These are phyloP conservation scores for Leucogyrophana mollusca DNA, from an alignment of 768 basidiomycete species.

Conservation along the genomic window DNA sequence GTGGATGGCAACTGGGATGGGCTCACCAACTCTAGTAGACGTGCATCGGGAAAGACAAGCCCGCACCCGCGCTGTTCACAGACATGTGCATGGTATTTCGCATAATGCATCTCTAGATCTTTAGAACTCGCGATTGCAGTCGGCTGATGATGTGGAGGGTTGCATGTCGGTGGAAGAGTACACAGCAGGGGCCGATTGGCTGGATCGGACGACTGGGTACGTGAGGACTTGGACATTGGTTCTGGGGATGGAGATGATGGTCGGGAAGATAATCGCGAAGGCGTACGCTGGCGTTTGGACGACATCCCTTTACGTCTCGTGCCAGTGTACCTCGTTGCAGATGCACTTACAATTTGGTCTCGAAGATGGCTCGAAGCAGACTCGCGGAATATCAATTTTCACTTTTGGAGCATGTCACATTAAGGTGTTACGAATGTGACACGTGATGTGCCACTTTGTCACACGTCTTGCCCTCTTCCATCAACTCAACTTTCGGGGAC, in stretches of 20 bases:
- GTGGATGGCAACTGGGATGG: neutral
- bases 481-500: neutral
- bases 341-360: neutral
- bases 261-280: conserved; percentile 24
- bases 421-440: neutral
- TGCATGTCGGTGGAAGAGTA: conserved; percentile 82
- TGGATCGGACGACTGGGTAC: conserved; percentile 21
- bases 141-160: conserved; percentile 48
- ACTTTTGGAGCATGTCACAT: conserved; percentile 9
- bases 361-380: conserved; percentile 1
- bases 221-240: conserved; percentile 33
- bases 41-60: conserved; percentile 83
- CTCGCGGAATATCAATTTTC: conserved; percentile 21
- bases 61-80: conserved; percentile 69
- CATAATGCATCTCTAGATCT: conserved; percentile 83
- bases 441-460: conserved; percentile 8
- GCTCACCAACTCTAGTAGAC: conserved; percentile 77
- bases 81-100: conserved; percentile 80
- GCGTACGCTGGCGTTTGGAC: conserved; percentile 31
- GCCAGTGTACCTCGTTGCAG: conserved; percentile 5
- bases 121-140: conserved; percentile 63
- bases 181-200: conserved; percentile 53
- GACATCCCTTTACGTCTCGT: conserved; percentile 10
- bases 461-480: conserved; percentile 4
- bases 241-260: conserved; percentile 32